Base-by-base conservation (phyloP, 2,329 filamentous ascomycete species). In the Alternaria ventricosa region DNA sequence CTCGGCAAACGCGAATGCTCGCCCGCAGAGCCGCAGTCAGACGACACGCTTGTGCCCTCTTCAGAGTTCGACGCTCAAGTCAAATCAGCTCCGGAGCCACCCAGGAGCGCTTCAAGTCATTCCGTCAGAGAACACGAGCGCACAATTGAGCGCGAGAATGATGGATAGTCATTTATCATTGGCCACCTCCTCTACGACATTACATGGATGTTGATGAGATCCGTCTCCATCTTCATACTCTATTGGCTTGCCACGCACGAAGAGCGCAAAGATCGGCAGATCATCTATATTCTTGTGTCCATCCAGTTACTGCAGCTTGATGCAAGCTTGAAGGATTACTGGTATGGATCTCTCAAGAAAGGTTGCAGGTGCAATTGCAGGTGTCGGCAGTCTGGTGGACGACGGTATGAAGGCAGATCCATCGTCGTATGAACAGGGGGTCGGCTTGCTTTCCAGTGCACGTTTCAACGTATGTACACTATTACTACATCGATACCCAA, bases 101-200 rank as follows among this genome's bases (percentile, higher is more conserved):
- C 23, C n/a, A 25, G 3, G n/a, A 41, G 22, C 12, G 30, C 41
- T 43, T 41, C 46, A 11, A 6, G 23, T n/a, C 36, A 27, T 10
- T 23, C 55, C 22, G 30, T 11, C 18, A 44, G 12, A 18, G 18
- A 18, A 13, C 43, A 27, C 13, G 8, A 49, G 13, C 5, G 7
- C 49, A 33, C 2, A 15, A 44, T 36, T 25, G 50, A 36, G 43
- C 49, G 30, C 60, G 23, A 50, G 23, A 28, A 36, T 10, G 25
- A 33, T 12, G 15, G 7, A 9, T 30, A 43, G 30, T 44, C 18
- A 15, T 43, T 36, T 4, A 10, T 30, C 23, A 28, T 61, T 15
- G 58, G 23, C n/a, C 55, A 55, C 28, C 28, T 62, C 8, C 28
- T 61, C 20, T 65, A 59, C 28, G 45, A 65, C 25, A 36, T 62